Evolutionary conservation across 148 eudicot species (phyloP).

Genomic region (Heliosperma pusillum): DNA sequence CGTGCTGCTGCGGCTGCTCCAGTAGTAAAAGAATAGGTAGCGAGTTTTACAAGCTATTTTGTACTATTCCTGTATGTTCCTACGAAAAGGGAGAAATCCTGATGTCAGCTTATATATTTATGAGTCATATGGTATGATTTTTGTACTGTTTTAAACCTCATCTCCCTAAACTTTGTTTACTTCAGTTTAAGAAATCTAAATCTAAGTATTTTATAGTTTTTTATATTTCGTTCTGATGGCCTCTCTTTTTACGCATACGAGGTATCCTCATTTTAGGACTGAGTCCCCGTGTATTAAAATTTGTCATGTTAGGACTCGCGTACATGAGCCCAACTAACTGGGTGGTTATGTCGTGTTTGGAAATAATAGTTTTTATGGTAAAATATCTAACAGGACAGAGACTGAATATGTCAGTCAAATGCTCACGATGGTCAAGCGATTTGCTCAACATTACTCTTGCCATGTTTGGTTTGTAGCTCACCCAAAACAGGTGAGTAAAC

Average conservation of each 20-base stretch:
- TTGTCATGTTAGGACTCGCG: neutral
- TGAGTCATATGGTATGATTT: neutral
- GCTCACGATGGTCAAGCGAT: conserved; percentile 86
- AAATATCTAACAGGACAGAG: conserved; percentile 65
- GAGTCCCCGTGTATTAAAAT: neutral
- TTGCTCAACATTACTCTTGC: conserved; percentile 94
- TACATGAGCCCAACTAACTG: neutral
- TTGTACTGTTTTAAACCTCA: neutral
- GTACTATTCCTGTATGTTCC: neutral
- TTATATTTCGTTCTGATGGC: neutral
- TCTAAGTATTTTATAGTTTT: too few relatives aligned
- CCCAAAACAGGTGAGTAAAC: conserved; percentile 72
- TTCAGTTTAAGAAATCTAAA: too few relatives aligned
- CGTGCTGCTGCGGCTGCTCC: neutral
- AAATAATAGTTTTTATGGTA: neutral
- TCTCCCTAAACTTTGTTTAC: neutral
- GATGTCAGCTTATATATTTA: neutral
- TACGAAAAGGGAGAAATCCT: neutral
- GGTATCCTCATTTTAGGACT: neutral
- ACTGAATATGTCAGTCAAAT: conserved; percentile 98
- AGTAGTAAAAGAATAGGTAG: neutral
- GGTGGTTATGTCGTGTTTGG: neutral
- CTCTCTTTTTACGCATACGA: neutral
- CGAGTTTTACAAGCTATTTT: neutral
- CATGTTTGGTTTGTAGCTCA: conserved; percentile 99